phyloP scores from a whole-genome alignment of 2,329 filamentous ascomycete genomes.

The Ustilaginoidea virens region DNA sequence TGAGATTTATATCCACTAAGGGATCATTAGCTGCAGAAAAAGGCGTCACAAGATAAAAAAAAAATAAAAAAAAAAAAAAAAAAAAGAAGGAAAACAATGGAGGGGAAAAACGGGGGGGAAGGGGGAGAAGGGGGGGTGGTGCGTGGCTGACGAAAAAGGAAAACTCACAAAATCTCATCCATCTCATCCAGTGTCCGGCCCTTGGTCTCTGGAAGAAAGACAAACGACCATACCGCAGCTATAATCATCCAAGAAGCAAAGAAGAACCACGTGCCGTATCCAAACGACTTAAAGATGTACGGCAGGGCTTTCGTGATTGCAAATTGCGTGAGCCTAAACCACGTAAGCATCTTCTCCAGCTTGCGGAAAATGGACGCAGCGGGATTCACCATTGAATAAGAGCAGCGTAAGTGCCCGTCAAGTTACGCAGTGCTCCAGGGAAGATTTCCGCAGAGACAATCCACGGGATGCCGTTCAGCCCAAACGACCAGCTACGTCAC shows the following conservation, averaged over 20 bases:
- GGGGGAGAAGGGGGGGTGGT: too few relatives aligned
- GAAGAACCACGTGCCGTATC: constrained; percentile 41
- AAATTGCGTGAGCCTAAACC: constrained; percentile 24
- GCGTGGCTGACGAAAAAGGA: too few relatives aligned
- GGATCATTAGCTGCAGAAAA: too few relatives aligned
- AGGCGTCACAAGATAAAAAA: too few relatives aligned
- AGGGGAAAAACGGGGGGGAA: too few relatives aligned
- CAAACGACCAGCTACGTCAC: constrained; percentile 24
- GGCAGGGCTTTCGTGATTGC: constrained; percentile 27
- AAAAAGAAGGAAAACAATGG: too few relatives aligned
- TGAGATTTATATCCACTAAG: too few relatives aligned
- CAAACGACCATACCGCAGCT: constrained; percentile 31
- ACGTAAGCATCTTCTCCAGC: too few relatives aligned
- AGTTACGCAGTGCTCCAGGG: constrained; percentile 24
- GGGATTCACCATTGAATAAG: constrained; percentile 24
- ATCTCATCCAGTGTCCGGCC: constrained; percentile 37
- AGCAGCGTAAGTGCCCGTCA: constrained; percentile 25
- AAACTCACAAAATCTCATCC: constrained; percentile 23
- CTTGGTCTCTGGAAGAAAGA: constrained; percentile 39
- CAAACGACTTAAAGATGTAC: constrained; percentile 26
- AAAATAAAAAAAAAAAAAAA: too few relatives aligned
- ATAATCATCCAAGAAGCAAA: constrained; percentile 36
- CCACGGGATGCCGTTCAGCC: constrained; percentile 30
- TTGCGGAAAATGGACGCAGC: too few relatives aligned
- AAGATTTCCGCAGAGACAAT: constrained; percentile 29